Conservation (phyloP, 2,329 filamentous ascomycete species). For the Alternaria triticimaculans region DNA sequence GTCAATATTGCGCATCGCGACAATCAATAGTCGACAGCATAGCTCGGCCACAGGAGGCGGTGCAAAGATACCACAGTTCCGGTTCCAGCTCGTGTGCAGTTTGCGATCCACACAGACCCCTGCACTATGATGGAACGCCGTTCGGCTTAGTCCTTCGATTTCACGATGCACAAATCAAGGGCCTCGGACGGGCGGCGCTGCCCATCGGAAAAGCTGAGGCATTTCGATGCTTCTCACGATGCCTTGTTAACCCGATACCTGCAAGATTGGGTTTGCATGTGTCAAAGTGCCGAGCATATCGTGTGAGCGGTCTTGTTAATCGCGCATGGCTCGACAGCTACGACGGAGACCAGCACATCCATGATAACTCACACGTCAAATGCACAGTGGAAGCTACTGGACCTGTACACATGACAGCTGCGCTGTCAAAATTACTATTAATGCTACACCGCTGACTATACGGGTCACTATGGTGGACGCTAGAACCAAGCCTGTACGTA, state of each 20-base stretch:
- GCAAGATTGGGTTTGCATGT: slow-evolving; percentile 5
- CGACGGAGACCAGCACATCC: background rate
- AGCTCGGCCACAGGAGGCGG: slow-evolving; percentile 27
- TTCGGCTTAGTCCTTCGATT: slow-evolving; percentile 11
- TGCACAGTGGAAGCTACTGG: background rate
- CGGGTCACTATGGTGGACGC: background rate
- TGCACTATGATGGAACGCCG: slow-evolving; percentile 19
- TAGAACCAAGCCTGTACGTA: slow-evolving; percentile 2
- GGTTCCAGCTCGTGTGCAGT: slow-evolving; percentile 36
- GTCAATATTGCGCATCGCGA: background rate
- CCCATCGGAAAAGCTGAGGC: slow-evolving; percentile 30
- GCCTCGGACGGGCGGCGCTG: slow-evolving; percentile 33
- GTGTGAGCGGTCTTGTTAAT: slow-evolving; percentile 6
- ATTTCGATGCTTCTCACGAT: slow-evolving; percentile 22
- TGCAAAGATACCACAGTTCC: slow-evolving; percentile 32
- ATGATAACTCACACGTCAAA: background rate
- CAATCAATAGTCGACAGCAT: background rate
- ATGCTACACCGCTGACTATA: background rate
- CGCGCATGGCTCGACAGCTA: background rate
- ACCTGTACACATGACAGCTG: background rate
- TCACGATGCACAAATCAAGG: slow-evolving; percentile 20
- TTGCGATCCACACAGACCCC: slow-evolving; percentile 22
- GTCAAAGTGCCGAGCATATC: slow-evolving; percentile 18
- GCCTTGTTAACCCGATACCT: slow-evolving; percentile 3
- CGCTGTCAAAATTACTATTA: background rate